Evolutionary conservation across 768 basidiomycete species (phyloP), one percentile per base, ranked within the genome.

Genomic region (Melanogaster broomeanus): DNA sequence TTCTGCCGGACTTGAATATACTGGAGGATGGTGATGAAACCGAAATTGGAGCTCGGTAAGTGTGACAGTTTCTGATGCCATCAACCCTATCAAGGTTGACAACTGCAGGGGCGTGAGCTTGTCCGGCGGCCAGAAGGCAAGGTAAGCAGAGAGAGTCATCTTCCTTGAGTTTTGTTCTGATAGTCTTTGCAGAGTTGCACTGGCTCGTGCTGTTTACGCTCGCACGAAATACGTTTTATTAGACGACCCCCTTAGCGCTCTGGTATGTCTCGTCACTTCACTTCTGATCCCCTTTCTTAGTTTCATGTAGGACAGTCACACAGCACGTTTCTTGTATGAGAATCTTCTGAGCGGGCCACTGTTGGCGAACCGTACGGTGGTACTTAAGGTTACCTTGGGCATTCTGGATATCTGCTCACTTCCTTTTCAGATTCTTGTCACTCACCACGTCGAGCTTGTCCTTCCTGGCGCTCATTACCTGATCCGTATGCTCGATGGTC

Each of bases 1-100:
- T 97, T 40, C 70, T 65, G 24, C 81, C 86, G 0, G 93, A 97
- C 71, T 68, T 97, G 45, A 81, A 86, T 1, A 77, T 91, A 9
- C 66, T 96, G 6, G 88, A 93, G 47, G 84, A 93, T 60, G 93
- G 94, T 0, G 91, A 90, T 62, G 70, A 66, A 38, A 91, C 89
- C 2, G 86, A 90, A 68, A 88, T 93, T 56, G 90, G 90, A 18
- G 83, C 81, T 15, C 73, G 81, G 74, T 79, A 44, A 10, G 74
- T 62, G 40, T 33, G 10, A 56, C 7, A 2, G 12, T 21, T 22
- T 27, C n/a, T 33, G 42, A 6, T 22, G 49, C 11, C 48, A 47
- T 12, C 30, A 24, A 33, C 37, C 28, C 49, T 12, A 49, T 42
- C 19, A 25, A 52, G 35, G 10, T 22, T 46, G 30, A 21, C 31